These are phyloP conservation scores for Chlamydomonas applanata DNA, from an alignment of 139 green algal species.

Conservation along the genomic window DNA sequence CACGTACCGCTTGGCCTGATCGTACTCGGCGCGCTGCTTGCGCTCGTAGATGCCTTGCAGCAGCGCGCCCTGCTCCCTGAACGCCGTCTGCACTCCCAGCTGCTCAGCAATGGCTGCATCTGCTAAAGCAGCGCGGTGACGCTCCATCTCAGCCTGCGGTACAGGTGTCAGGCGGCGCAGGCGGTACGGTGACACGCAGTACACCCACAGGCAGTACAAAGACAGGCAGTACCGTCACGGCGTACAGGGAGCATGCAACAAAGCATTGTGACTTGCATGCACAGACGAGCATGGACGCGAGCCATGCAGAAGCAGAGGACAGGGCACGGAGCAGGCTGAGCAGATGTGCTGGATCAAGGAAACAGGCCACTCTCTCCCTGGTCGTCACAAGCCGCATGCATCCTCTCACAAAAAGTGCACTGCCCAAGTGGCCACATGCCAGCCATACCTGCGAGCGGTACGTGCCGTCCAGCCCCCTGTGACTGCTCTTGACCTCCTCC, in stretches of 20 bases:
- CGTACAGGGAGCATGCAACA: no score
- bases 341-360: background rate
- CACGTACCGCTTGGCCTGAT: slow-evolving; percentile 61
- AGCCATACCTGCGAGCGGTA: slow-evolving; percentile 51
- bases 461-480: slow-evolving; percentile 62
- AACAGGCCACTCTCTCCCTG: no score
- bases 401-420: no score
- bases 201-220: no score
- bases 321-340: background rate
- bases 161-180: no score
- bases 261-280: no score
- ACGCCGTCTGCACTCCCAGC: slow-evolving; percentile 85
- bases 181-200: no score
- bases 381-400: no score
- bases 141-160: slow-evolving; percentile 76
- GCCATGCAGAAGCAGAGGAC: background rate
- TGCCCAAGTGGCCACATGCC: no score
- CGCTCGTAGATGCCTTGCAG: slow-evolving; percentile 79
- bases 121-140: slow-evolving; percentile 66
- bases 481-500: slow-evolving; percentile 77
- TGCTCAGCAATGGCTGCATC: slow-evolving; percentile 79
- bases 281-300: no score
- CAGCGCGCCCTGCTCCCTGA: slow-evolving; percentile 71
- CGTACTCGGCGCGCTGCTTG: slow-evolving; percentile 67
- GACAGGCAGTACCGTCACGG: no score